These are phyloP conservation scores for Podila horticola DNA, from an alignment of 192 early-diverging fungal genomes.

Conservation along the genomic window DNA sequence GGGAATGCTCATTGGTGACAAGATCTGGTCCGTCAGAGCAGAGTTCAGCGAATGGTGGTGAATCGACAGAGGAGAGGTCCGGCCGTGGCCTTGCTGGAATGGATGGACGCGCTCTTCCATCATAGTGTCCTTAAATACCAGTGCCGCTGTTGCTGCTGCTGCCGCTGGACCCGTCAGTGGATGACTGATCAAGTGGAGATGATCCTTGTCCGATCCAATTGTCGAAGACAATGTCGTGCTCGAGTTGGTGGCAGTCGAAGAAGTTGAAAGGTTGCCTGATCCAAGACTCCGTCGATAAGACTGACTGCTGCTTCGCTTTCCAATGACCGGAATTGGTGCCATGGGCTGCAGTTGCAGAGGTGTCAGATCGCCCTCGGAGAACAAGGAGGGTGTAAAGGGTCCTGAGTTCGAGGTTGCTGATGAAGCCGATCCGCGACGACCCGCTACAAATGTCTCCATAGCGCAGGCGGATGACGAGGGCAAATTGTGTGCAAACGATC, in stretches of 20 bases:
- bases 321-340: slow-evolving; percentile 31
- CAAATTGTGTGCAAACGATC: slow-evolving; percentile 23
- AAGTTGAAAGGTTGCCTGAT: background rate
- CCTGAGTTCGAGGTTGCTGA: slow-evolving; percentile 19
- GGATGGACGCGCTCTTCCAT: slow-evolving; percentile 31
- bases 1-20: slow-evolving; percentile 31
- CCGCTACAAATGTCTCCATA: slow-evolving; percentile 47
- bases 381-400: background rate
- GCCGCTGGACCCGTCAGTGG: background rate
- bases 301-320: slow-evolving; percentile 42
- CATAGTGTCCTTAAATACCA: slow-evolving; percentile 18
- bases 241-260: background rate
- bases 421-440: slow-evolving; percentile 41
- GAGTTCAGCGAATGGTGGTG: slow-evolving; percentile 1
- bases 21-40: background rate
- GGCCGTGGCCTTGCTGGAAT: background rate
- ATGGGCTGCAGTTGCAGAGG: slow-evolving; percentile 31
- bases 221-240: background rate
- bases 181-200: background rate
- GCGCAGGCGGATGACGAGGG: slow-evolving; percentile 17
- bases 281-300: slow-evolving; percentile 14
- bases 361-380: slow-evolving; percentile 22
- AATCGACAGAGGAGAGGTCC: background rate
- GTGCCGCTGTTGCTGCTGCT: slow-evolving; percentile 5
- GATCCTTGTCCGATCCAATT: background rate